Evolutionary conservation across 73 alveolate genomes (phyloP), one percentile per base, ranked within the genome.

Genomic region (Paramecium octaurelia): DNA sequence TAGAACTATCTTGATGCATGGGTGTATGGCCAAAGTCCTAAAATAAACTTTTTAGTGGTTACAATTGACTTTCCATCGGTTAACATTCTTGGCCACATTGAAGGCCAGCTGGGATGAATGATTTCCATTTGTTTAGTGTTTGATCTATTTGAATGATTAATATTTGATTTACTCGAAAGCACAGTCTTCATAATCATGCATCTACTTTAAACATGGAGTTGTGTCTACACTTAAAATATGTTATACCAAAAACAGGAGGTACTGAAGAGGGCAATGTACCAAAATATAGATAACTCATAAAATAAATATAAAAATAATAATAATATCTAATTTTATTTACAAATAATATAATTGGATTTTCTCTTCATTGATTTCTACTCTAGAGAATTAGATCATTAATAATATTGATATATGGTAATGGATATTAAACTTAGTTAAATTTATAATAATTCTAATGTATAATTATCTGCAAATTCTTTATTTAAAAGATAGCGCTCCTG

Each of bases 111-210:
- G 35, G 96, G 96, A 44, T 93, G 96, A 75, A 93, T 36, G 21
- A 93, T 86, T 93, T 93, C 96, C 75, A 68, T 42, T 71, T 89
- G 43, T 58, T 60, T 77, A 38, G 89, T 57, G 50, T 92, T 44
- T 68, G 92, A 29, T 59, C 85, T 83, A 64, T 31, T 54, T 18
- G 57, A 21, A 85, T 85, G 58, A 83, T 48, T 57, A 57, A 85
- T 48, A 29, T 27, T 34, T 71, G 31, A 75, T 54, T 75, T 92
- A 93, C 95, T 95, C 99, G 40, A 96, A 94, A 44, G 95, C 96
- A 94, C 99, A 96, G 92, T 96, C 99, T 94, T 96, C 99, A 94
- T 96, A 96, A 73, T 95, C 98, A 90, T 92, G 86, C 94, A 96
- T 64, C 92, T 96, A 96, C 36, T 94, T 94, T 92, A 96, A 86